phyloP scores from a whole-genome alignment of 805 yeast species.

The Zygosaccharomyces lentus region DNA sequence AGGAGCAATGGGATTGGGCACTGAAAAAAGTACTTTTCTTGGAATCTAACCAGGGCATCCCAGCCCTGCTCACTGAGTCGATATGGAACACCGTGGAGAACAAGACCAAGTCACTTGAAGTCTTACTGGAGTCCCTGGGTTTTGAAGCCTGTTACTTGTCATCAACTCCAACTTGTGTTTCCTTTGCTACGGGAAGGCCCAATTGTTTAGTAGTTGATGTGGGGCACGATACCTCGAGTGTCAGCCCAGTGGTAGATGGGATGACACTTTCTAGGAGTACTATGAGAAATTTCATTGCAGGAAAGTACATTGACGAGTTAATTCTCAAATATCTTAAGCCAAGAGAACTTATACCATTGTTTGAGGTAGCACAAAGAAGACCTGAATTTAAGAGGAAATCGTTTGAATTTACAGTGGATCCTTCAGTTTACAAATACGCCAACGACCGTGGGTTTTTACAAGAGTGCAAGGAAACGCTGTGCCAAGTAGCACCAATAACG shows the following conservation, averaged over 20 bases:
- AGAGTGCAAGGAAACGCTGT: slow-evolving; percentile 70
- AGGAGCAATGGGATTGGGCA: slow-evolving; percentile 65
- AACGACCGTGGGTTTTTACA: slow-evolving; percentile 49
- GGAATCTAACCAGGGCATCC: slow-evolving; percentile 41
- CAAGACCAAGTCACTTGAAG: slow-evolving; percentile 66
- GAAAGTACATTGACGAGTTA: slow-evolving; percentile 48
- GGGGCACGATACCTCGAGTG: slow-evolving; percentile 74
- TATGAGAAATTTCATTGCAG: slow-evolving; percentile 69
- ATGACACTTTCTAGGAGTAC: slow-evolving; percentile 67
- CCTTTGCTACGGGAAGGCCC: slow-evolving; percentile 86
- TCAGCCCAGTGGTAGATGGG: slow-evolving; percentile 81
- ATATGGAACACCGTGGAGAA: slow-evolving; percentile 72
- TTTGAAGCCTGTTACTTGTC: slow-evolving; percentile 81
- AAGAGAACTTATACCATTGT: slow-evolving; percentile 32
- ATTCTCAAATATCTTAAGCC: slow-evolving; percentile 32
- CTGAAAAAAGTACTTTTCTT: slow-evolving; percentile 49
- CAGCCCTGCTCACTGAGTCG: slow-evolving; percentile 80
- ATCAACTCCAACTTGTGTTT: slow-evolving; percentile 79
- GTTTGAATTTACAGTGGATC: slow-evolving; percentile 36
- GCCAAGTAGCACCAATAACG: slow-evolving; percentile 42
- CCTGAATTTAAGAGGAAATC: slow-evolving; percentile 29
- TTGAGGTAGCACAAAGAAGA: slow-evolving; percentile 30
- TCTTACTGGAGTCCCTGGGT: slow-evolving; percentile 59
- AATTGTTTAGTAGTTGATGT: slow-evolving; percentile 81
- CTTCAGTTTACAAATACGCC: slow-evolving; percentile 54